Base-by-base conservation (phyloP, 768 basidiomycete genomes). In the Xerocomellus intermedius region DNA sequence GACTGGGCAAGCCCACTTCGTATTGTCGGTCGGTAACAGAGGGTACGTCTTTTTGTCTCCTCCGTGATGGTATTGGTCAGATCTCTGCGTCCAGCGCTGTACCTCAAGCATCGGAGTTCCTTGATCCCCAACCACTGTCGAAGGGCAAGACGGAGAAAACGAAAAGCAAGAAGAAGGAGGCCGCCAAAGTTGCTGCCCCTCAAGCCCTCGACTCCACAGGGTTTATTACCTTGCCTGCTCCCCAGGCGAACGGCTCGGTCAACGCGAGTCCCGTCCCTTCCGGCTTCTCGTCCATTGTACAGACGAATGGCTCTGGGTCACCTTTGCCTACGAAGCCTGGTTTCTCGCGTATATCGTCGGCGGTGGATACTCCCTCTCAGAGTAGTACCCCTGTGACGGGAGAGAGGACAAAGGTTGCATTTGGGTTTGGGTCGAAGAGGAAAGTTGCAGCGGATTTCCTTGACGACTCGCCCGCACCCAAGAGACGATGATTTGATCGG, bases 1-100 rank as follows among this genome's bases (percentile, higher is more conserved):
- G 76, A 84, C 91, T 9, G 96, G 97, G 1, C 91, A 95, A 64
- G 96, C 97, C 9, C 94, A 97, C 65, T 98, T 99, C 73, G 90
- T 98, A 17, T 72, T 99, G 55, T 94, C 91, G 1, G 92, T 96
- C 37, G 94, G 94, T 59, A 96, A 94, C 68, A 80, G 91, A 79
- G 91, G 91, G 89, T 93, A 69, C 21, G 87, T 73, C 22, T 42
- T 22, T 24, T 49, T 52, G 21, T 16, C 13, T 17, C 32, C 4
- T 45, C 10, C 4, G 19, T 22, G 21, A 9, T 51, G 10, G 6
- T 10, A 17, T 26, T 0, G 30, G 12, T 13, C 10, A 42, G 42
- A 64, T n/a, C 13, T 19, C 21, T 39, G 42, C 35, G 30, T 69
- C 3, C 56, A 94, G 91, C 50, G 90, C 91, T 52, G 91, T 93